A percentile compares a stretch with the other conserved stretches of the same genome.
These are phyloP conservation scores for Arabidopsis arenosa DNA, from an alignment of 345 rosid genomes.

Conservation along the genomic window DNA sequence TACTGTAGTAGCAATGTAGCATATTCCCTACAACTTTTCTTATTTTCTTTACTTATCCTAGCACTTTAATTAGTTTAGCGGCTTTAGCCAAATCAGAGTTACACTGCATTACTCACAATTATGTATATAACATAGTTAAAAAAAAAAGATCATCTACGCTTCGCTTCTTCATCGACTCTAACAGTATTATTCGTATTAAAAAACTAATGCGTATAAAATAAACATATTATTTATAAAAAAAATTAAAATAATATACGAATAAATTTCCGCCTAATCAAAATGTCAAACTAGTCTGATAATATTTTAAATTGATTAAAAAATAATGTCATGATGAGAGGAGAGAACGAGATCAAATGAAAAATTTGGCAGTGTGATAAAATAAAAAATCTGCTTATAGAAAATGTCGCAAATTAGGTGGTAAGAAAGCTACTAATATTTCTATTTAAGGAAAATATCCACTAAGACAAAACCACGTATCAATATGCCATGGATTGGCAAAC, in stretches of 20 bases:
- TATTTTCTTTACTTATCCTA: neutral
- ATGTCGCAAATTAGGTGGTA: conserved; percentile 43
- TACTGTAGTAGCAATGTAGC: neutral
- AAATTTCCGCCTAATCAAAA: no score
- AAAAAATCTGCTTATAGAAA: conserved; percentile 20
- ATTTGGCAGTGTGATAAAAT: neutral
- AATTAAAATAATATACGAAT: no score
- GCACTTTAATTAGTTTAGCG: no score
- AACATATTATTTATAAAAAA: neutral
- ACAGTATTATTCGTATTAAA: neutral
- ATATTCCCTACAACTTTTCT: conserved; percentile 20
- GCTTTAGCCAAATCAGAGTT: conserved; percentile 22
- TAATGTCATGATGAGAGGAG: no score
- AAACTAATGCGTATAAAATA: neutral
- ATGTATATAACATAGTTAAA: conserved; percentile 4
- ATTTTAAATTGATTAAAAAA: no score
- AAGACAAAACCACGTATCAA: conserved; percentile 21
- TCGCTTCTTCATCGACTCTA: neutral
- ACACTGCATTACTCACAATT: conserved; percentile 11
- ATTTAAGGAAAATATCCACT: conserved; percentile 30
- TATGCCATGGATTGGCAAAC: neutral
- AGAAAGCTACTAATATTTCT: conserved; percentile 44
- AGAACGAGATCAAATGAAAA: no score
- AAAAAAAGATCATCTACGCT: neutral
- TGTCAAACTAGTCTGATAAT: no score